phyloP scores from a whole-genome alignment of 1,284 basidiomycete genomes.

The Trametes versicolor region DNA sequence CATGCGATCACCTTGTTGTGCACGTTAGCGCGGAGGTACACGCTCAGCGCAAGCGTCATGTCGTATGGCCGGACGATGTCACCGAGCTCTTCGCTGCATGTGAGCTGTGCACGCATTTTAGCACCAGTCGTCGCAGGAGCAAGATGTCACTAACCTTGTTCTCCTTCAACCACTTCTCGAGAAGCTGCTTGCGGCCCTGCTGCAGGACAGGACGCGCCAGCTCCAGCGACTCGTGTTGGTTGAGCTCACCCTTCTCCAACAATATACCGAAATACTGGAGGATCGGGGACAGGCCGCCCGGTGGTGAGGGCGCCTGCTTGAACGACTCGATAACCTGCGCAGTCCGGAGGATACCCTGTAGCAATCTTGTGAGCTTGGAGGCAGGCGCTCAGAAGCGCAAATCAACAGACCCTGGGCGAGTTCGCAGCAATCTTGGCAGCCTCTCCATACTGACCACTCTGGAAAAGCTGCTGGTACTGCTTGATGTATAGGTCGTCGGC shows the following conservation, averaged over 20 bases:
- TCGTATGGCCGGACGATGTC: constrained; percentile 97
- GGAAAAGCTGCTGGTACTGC: constrained; percentile 96
- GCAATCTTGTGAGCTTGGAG: constrained; percentile 1
- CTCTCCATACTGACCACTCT: constrained; percentile 90
- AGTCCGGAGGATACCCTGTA: constrained; percentile 94
- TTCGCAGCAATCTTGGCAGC: constrained; percentile 99
- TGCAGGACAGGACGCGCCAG: constrained; percentile 96
- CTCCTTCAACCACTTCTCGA: constrained; percentile 99
- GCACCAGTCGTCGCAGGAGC: background rate
- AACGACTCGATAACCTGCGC: constrained; percentile 97
- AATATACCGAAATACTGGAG: constrained; percentile 99
- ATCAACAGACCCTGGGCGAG: constrained; percentile 81
- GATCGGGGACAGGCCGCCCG: constrained; percentile 95
- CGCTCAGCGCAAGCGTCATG: constrained; percentile 98
- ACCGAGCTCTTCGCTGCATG: constrained; percentile 98
- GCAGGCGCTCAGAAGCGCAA: background rate
- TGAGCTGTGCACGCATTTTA: constrained; percentile 69
- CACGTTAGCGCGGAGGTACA: constrained; percentile 97
- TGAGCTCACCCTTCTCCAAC: constrained; percentile 97
- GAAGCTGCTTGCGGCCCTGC: constrained; percentile 96
- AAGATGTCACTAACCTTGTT: constrained; percentile 77
- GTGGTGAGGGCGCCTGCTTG: constrained; percentile 92
- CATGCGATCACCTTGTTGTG: constrained; percentile 99
- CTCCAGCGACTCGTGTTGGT: constrained; percentile 96
- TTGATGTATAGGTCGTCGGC: constrained; percentile 98